Base-by-base conservation (phyloP, 1,139 yeast genomes). In the Suhomyces bribrorum region DNA sequence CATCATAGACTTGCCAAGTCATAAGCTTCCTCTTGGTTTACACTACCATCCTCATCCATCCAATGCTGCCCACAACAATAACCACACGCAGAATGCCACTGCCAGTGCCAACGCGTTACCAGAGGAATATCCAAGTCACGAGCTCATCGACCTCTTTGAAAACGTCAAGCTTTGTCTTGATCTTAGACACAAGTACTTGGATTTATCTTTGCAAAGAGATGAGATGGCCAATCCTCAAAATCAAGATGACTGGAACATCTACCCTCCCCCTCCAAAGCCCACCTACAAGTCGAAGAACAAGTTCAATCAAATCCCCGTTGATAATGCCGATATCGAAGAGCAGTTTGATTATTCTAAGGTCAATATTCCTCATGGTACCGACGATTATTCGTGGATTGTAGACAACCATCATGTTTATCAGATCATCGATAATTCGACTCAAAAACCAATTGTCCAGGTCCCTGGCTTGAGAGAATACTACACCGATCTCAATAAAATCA, bases 211-310 rank as follows among this genome's bases (percentile, higher is more conserved):
- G 37, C 99, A 94, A 64, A 37, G 45, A 1, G 69, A 80, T 34
- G 87, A 84, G 34, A 60, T 64, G 32, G 83, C 79, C 47, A 92
- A 94, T 59, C 98, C 98, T 2, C 89, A 89, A 58, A 90, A 92
- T 59, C 52, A 48, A 20, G 70, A 66, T 18, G 65, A 61, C 31
- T 94, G 98, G 97, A 57, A 59, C 12, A 81, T 94, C 35, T 90
- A 90, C 57, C 99, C 99, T 0, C 81, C 85, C 8, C 97, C 97
- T 1, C 98, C 98, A 9, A 81, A 81, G 45, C 97, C 98, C 2
- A 81, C 94, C 18, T 92, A 95, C 77, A 85, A 86, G 52, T 77
- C 86, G 15, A 81, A 76, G 38, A 68, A 73, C 46, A 61, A 77
- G 44, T 70, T 62, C 78, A 69, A 86, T 64, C 79, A 82, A 67